Evolutionary conservation across 257 asterid genomes (phyloP).

Genomic region (Penstemon barbatus): DNA sequence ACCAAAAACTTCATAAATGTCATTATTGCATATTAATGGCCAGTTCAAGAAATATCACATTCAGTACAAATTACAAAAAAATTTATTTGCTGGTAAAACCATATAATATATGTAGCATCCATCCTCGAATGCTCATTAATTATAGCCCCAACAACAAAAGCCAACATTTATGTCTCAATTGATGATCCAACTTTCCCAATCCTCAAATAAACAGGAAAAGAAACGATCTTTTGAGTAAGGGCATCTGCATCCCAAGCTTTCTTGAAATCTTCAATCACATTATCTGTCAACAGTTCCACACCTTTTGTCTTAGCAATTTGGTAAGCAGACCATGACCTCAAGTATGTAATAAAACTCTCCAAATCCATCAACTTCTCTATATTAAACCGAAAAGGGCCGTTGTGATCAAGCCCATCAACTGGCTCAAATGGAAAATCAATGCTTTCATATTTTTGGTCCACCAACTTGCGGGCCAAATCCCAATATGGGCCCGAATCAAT

Average conservation of each 20-base stretch:
- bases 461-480: conserved; percentile 41
- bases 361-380: conserved; percentile 58
- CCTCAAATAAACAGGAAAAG: conserved; percentile 63
- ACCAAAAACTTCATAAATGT: too few relatives aligned
- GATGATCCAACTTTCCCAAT: conserved; percentile 62
- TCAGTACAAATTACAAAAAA: too few relatives aligned
- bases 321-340: conserved; percentile 75
- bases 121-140: too few relatives aligned
- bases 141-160: not conserved
- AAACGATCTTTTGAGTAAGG: conserved; percentile 35
- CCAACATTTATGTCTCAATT: conserved; percentile 23
- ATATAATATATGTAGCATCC: too few relatives aligned
- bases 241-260: conserved; percentile 72
- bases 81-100: too few relatives aligned
- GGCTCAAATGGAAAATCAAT: conserved; percentile 71
- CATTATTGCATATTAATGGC: too few relatives aligned
- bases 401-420: conserved; percentile 53
- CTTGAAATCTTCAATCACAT: conserved; percentile 44
- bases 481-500: conserved; percentile 35
- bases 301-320: conserved; percentile 35
- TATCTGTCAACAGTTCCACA: conserved; percentile 54
- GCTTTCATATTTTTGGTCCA: conserved; percentile 52
- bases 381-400: conserved; percentile 62
- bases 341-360: conserved; percentile 44
- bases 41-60: too few relatives aligned